Evolutionary conservation across 2,329 filamentous ascomycete genomes (phyloP), one percentile per base, ranked within the genome.

Genomic region (Colletotrichum scovillei): DNA sequence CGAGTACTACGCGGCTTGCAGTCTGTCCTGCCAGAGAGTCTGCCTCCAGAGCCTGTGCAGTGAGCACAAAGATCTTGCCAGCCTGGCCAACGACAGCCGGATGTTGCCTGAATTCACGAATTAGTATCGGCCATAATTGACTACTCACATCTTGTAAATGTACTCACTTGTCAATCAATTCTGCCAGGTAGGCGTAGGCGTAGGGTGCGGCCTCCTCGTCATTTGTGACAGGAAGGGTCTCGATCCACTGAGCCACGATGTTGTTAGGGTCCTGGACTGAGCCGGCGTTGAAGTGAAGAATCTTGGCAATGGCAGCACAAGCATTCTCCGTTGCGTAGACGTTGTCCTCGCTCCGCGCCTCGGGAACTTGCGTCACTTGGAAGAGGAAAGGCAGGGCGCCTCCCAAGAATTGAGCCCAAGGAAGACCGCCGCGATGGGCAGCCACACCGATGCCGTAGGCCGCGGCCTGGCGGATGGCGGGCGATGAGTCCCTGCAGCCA

Each of bases 251-350:
- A n/a, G 88, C 85, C 55, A 95, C 91, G 30, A 98, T 88, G 49
- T 93, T 89, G 79, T 97, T 92, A 63, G 90, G 87, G 78, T 97
- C 94, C 67, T 87, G 87, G 22, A 99, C 92, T 80, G 93, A 94
- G 76, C 88, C 88, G 28, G 91, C 86, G 83, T 97, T 98, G 86
- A 92, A 98, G 81, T 98, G 95, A 76, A 99, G 87, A 66, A 99
- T 96, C 88, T 99, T 99, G 46, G 97, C 97, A 79, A 99, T 97
- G 77, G 95, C 95, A 55, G 97, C 96, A 77, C 95, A 98, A 7
- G 96, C 96, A 80, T 99, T 99, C 85, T 99, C 97, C 1, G 97
- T 98, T 2, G 97, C 97, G 81, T 97, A 99, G 2, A 98, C 93
- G 78, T 98, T 95, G 78, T 98, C 97, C 75, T 98, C 97, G 60